Conservation (phyloP, 1,284 basidiomycete species). For the Fereydounia khargensis region DNA sequence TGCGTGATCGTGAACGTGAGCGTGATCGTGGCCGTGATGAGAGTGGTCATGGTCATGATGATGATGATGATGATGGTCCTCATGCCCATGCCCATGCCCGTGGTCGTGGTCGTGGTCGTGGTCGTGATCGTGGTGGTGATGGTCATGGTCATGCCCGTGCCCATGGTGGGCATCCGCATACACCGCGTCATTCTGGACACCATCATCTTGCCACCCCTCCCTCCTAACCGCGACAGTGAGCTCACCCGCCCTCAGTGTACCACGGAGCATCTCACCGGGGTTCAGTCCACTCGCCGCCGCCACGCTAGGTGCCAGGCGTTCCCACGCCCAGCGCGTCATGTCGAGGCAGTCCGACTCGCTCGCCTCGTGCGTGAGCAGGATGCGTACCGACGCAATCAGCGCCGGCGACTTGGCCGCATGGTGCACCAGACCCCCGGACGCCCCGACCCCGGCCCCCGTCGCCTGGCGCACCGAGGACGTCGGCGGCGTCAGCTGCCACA, state of each 20-base stretch:
- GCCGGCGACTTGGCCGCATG: constrained; percentile 42
- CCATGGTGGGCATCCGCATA: constrained; percentile 6
- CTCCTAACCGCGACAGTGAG: constrained; percentile 43
- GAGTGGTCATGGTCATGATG: constrained; percentile 11
- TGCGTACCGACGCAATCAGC: constrained; percentile 41
- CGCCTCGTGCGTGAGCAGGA: constrained; percentile 36
- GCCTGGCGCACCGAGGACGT: constrained; percentile 29
- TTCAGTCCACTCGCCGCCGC: constrained; percentile 37
- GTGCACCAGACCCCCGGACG: constrained; percentile 16
- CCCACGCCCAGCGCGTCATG: constrained; percentile 50
- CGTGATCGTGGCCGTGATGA: constrained; percentile 10
- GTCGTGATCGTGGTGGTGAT: constrained; percentile 7
- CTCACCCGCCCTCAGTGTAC: constrained; percentile 46
- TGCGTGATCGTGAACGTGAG: constrained; percentile 13
- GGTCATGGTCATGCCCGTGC: constrained; percentile 20
- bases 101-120: constrained; percentile 11
- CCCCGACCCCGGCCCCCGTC: constrained; percentile 9
- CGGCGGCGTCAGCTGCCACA: constrained; percentile 55
- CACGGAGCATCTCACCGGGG: constrained; percentile 47
- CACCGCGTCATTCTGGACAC: constrained; percentile 2
- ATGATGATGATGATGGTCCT: too few relatives aligned
- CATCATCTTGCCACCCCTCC: constrained; percentile 36
- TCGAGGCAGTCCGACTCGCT: constrained; percentile 41
- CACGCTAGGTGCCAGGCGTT: constrained; percentile 40
- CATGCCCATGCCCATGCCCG: constrained; percentile 18